A percentile compares a stretch with the other conserved stretches of the same genome.
These are phyloP conservation scores for Phytophthora ramorum DNA, from an alignment of 352 stramenopile species.

Conservation along the genomic window DNA sequence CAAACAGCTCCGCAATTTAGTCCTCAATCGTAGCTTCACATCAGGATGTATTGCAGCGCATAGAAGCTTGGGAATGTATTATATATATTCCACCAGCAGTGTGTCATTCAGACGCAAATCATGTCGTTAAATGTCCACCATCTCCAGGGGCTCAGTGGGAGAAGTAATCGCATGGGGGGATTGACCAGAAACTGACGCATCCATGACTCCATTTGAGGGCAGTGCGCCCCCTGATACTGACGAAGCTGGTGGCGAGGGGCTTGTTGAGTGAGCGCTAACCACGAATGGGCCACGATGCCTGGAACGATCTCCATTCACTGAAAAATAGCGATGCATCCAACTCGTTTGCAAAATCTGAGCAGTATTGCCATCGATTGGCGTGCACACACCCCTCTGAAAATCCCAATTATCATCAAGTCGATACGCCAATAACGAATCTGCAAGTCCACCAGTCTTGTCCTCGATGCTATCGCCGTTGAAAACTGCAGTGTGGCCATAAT, in stretches of 20 bases:
- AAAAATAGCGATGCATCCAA: constrained; percentile 54
- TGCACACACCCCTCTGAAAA: constrained; percentile 42
- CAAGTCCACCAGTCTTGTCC: not conserved
- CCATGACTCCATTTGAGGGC: not conserved
- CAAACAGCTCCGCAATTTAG: constrained; percentile 44
- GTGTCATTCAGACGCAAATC: not conserved
- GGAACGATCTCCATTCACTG: constrained; percentile 47
- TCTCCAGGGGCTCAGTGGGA: constrained; percentile 13
- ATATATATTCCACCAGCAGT: too few species aligned
- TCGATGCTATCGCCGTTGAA: constrained; percentile 35
- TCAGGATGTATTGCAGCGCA: too few species aligned
- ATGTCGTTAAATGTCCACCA: constrained; percentile 27
- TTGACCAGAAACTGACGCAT: constrained; percentile 3
- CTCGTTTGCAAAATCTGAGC: constrained; percentile 55
- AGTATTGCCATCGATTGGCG: constrained; percentile 58
- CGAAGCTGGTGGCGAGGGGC: not conserved
- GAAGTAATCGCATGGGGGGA: constrained; percentile 1
- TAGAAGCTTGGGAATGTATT: too few species aligned
- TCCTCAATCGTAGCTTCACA: not conserved
- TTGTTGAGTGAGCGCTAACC: not conserved
- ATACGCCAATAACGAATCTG: constrained; percentile 16
- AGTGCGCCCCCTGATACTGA: not conserved
- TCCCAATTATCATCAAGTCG: constrained; percentile 46
- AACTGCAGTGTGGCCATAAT: constrained; percentile 64
- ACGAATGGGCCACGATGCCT: constrained; percentile 48